Evolutionary conservation across 164 flowering plant genomes (phyloP).

Genomic region (Cinnamomum micranthum): DNA sequence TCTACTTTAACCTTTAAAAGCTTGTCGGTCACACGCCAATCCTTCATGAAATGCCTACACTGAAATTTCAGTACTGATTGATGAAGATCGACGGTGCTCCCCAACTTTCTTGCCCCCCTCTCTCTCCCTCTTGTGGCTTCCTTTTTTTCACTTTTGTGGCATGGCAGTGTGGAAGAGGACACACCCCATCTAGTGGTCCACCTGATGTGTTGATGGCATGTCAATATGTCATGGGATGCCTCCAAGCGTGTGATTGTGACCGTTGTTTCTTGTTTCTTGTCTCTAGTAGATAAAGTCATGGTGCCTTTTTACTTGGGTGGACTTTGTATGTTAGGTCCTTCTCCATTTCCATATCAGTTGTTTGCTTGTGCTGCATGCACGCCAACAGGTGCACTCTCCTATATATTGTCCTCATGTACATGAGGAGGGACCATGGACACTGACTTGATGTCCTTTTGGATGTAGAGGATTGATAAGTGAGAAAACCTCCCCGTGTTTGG

Average conservation of each 20-base stretch:
- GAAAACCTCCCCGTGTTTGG: no score
- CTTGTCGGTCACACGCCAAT: background rate
- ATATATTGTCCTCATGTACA: background rate
- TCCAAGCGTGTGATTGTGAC: background rate
- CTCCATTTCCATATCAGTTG: background rate
- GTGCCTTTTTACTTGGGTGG: background rate
- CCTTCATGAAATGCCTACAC: background rate
- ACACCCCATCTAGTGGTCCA: background rate
- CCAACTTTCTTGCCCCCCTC: no score
- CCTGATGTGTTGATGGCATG: background rate
- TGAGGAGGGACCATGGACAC: background rate
- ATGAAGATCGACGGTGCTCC: no score
- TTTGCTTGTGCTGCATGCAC: no score
- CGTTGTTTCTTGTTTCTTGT: background rate
- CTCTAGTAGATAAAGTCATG: background rate
- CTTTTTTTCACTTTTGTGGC: no score
- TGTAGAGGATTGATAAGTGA: no score
- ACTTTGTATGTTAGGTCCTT: background rate
- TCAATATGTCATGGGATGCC: background rate
- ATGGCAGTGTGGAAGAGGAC: no score
- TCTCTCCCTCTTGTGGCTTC: no score
- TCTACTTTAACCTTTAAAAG: background rate
- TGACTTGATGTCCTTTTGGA: no score
- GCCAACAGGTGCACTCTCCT: background rate
- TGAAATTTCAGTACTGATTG: background rate